Evolutionary conservation across 1,139 yeast species (phyloP).

Genomic region (Magnusiomyces fungicola): DNA sequence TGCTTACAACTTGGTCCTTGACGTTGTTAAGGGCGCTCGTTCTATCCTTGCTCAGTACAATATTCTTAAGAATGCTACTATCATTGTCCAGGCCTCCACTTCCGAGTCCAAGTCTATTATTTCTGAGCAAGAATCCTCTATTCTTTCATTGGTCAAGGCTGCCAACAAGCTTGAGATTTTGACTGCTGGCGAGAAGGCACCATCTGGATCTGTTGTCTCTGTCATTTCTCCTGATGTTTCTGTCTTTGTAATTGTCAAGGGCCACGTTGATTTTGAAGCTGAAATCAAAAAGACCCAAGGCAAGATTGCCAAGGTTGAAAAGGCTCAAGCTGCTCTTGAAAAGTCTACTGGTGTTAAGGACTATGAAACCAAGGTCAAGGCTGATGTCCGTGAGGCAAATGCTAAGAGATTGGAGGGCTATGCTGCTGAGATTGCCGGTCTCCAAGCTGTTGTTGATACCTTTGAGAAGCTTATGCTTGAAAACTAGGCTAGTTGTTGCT

Average conservation of each 20-base stretch:
- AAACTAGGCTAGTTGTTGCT: constrained; percentile 14
- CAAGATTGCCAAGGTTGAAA: constrained; percentile 56
- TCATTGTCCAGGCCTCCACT: constrained; percentile 63
- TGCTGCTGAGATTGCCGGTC: constrained; percentile 81
- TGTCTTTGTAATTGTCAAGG: constrained; percentile 88
- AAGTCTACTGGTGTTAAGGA: constrained; percentile 67
- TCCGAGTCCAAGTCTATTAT: constrained; percentile 47
- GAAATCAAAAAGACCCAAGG: constrained; percentile 78
- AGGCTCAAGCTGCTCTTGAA: constrained; percentile 44
- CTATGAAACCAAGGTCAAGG: constrained; percentile 79
- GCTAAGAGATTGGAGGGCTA: constrained; percentile 59
- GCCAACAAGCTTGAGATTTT: constrained; percentile 63
- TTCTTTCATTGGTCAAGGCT: constrained; percentile 86
- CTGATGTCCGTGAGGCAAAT: constrained; percentile 74
- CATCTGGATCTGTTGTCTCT: constrained; percentile 84
- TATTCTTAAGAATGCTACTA: constrained; percentile 80
- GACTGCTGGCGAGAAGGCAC: constrained; percentile 46
- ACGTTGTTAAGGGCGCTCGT: constrained; percentile 85
- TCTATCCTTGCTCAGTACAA: constrained; percentile 85
- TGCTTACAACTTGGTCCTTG: constrained; percentile 77
- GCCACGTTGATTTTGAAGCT: constrained; percentile 85
- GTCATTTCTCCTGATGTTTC: constrained; percentile 74
- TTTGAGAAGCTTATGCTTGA: constrained; percentile 35
- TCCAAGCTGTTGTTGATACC: constrained; percentile 34
- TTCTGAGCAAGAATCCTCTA: constrained; percentile 66